Evolutionary conservation across 495 filamentous ascomycete species (phyloP), one percentile per base, ranked within the genome.

Genomic region (Talaromyces proteolyticus): DNA sequence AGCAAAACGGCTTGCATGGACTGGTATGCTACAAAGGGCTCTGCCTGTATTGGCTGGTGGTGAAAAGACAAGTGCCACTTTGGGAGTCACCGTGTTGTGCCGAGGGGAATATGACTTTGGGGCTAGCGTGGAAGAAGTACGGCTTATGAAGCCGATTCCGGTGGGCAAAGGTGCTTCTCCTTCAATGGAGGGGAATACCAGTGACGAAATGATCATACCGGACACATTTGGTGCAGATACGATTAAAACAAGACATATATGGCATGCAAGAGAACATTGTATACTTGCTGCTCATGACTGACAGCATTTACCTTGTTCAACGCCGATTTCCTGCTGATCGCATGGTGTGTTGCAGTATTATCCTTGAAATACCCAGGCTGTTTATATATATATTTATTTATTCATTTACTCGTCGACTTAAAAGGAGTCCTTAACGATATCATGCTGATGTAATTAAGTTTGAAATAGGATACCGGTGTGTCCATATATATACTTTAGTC

Each of bases 61-160:
- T 2, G 75, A 75, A 49, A 76, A 62, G 6, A 72, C 70, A 1
- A 72, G 78, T 54, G 69, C 87, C 6, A 66, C 69, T 7, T 70
- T 89, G 39, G 86, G 83, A 0, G 73, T 90, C 20, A 85, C 84
- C 29, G 78, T 83, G 12, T 76, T 95, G 25, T 88, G 87, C 47
- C 74, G 82, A 39, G 91, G 91, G 6, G 82, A 87, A 50, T 96
- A 89, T 60, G 90, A 95, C 62, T 75, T 95, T 44, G 79, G 78
- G 20, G 91, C 85, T 2, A 85, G 77, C 12, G 80, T 95, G 1
- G 91, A 96, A 66, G 91, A 96, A 72, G 78, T 87, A 1, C 73
- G 59, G 56, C 65, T 75, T 36, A 53, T 58, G 53, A 61, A 54
- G 44, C 52, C 41, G 14, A 56, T 52, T 21, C 47, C 52, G 24